phyloP scores from a whole-genome alignment of 257 asterid species.

The Solanum tarapatanum region DNA sequence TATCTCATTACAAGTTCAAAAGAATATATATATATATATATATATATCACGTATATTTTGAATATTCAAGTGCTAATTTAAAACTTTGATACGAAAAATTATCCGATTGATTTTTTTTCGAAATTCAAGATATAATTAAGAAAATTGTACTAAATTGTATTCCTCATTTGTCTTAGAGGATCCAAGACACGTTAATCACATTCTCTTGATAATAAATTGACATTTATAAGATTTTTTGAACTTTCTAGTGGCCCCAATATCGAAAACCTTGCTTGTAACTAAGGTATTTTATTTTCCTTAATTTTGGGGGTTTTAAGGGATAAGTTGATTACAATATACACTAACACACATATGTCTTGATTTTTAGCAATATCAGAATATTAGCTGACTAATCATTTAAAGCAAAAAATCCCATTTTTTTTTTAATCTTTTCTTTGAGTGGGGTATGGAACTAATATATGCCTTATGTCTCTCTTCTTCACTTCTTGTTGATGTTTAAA shows the following conservation, averaged over 20 bases:
- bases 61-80: background rate
- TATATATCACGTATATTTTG: background rate
- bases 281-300: background rate
- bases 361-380: background rate
- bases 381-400: conserved; percentile 2
- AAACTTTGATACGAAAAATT: background rate
- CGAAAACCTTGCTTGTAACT: background rate
- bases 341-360: background rate
- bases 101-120: background rate
- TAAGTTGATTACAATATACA: background rate
- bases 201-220: background rate
- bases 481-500: conserved; percentile 1
- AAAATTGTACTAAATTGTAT: background rate
- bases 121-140: background rate
- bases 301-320: background rate
- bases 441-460: conserved; percentile 17
- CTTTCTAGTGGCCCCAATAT: background rate
- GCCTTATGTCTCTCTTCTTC: conserved; percentile 19
- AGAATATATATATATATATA: background rate
- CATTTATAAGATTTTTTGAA: background rate
- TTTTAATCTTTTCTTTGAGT: background rate
- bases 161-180: background rate
- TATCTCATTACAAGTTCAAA: background rate
- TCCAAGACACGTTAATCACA: background rate
- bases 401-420: conserved; percentile 19